Evolutionary conservation across 1,284 basidiomycete species (phyloP).

Genomic region (Melampsora larici-populina): DNA sequence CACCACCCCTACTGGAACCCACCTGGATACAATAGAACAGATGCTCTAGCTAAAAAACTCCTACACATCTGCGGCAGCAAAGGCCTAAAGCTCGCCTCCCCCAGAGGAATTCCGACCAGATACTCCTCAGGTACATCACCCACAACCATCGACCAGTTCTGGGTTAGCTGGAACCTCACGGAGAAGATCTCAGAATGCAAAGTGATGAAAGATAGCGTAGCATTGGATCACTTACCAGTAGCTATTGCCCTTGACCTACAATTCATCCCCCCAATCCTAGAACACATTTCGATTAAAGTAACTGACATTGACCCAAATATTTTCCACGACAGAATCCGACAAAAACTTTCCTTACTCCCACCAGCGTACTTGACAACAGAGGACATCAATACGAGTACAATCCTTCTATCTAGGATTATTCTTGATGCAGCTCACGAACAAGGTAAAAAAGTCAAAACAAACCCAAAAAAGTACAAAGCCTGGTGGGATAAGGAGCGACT

Average conservation of each 20-base stretch:
- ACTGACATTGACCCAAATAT: too few relatives aligned
- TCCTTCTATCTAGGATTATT: background rate
- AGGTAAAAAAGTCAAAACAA: background rate
- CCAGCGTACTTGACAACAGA: too few relatives aligned
- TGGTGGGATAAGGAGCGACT: background rate
- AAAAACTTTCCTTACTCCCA: too few relatives aligned
- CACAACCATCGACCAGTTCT: background rate
- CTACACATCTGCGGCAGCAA: conserved; percentile 2
- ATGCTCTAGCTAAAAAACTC: background rate
- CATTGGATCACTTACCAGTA: too few relatives aligned
- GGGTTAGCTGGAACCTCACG: background rate
- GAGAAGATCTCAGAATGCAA: too few relatives aligned
- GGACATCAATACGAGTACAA: too few relatives aligned
- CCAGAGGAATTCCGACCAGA: background rate
- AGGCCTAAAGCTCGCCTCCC: conserved; percentile 4
- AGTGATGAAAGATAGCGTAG: too few relatives aligned
- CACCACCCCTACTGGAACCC: conserved; percentile 14
- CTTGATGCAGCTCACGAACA: background rate
- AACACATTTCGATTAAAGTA: too few relatives aligned
- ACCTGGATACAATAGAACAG: background rate
- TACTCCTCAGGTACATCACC: background rate
- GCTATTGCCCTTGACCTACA: too few relatives aligned
- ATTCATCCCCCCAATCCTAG: too few relatives aligned
- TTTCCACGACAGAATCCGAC: too few relatives aligned
- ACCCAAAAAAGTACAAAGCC: too few relatives aligned